These are phyloP conservation scores for Neopestalotiopsis clavispora DNA, from an alignment of 2,329 filamentous ascomycete species.

Conservation along the genomic window DNA sequence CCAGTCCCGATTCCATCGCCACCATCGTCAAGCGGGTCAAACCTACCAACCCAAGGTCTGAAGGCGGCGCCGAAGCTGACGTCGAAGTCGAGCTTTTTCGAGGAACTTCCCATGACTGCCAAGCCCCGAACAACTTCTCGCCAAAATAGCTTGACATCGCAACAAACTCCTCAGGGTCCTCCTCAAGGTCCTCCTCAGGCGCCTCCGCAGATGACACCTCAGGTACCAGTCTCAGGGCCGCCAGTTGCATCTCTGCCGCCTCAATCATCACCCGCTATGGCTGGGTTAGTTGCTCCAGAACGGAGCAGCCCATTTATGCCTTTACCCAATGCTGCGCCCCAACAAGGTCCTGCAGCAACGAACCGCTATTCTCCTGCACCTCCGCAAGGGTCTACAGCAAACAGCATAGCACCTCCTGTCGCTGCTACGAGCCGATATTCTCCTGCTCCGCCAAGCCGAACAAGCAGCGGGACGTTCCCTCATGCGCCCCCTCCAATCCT, in stretches of 20 bases:
- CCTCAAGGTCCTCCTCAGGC: conserved; percentile 37
- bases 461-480: conserved; percentile 45
- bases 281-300: conserved; percentile 57
- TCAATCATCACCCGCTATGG: conserved; percentile 29
- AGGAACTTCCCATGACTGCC: conserved; percentile 71
- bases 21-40: conserved; percentile 43
- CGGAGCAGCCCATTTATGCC: conserved; percentile 59
- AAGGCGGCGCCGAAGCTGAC: conserved; percentile 41
- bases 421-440: conserved; percentile 59
- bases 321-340: conserved; percentile 43
- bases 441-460: conserved; percentile 49
- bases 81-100: conserved; percentile 70
- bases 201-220: conserved; percentile 28
- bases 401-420: conserved; percentile 42
- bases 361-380: conserved; percentile 68
- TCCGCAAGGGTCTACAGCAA: conserved; percentile 42
- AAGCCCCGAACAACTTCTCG: conserved; percentile 67
- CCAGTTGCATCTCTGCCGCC: conserved; percentile 22
- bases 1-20: conserved; percentile 35
- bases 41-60: conserved; percentile 35
- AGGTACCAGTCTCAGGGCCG: conserved; percentile 19
- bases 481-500: conserved; percentile 51
- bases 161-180: conserved; percentile 39
- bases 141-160: conserved; percentile 51
- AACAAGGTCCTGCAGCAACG: conserved; percentile 33